phyloP scores from a whole-genome alignment of 345 rosid species.

The Hibiscus mutabilis region DNA sequence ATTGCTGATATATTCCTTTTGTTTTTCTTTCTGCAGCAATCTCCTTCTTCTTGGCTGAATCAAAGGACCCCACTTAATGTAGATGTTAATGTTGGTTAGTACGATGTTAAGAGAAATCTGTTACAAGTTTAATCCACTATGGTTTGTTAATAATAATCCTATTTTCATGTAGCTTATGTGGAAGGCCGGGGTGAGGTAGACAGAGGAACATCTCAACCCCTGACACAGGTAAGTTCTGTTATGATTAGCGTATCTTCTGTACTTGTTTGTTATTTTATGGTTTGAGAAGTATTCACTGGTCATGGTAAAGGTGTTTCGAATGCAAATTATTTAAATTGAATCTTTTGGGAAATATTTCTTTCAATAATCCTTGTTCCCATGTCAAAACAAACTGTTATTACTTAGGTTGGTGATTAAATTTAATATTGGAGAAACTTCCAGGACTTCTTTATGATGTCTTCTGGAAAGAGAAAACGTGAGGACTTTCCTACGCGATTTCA shows the following conservation, averaged over 20 bases:
- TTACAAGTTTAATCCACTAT: slow-evolving; percentile 2
- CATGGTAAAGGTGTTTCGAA: not conserved
- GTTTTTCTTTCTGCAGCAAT: slow-evolving; percentile 39
- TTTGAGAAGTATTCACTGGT: slow-evolving; percentile 9
- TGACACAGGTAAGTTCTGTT: slow-evolving; percentile 59
- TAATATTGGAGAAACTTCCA: slow-evolving; percentile 32
- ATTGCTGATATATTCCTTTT: not conserved
- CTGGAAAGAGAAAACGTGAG: slow-evolving; percentile 95
- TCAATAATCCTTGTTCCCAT: slow-evolving; percentile 6
- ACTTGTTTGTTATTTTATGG: not conserved
- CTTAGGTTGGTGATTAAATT: slow-evolving; percentile 17
- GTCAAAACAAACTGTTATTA: slow-evolving; percentile 8
- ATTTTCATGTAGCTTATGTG: slow-evolving; percentile 59
- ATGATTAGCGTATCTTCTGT: slow-evolving; percentile 6
- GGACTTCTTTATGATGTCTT: slow-evolving; percentile 74
- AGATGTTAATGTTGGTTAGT: slow-evolving; percentile 97
- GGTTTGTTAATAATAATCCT: slow-evolving; percentile 12
- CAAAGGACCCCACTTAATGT: slow-evolving; percentile 60
- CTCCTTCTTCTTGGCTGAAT: slow-evolving; percentile 86
- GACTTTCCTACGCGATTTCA: slow-evolving; percentile 56
- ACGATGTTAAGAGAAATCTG: slow-evolving; percentile 1
- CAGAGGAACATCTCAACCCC: slow-evolving; percentile 65
- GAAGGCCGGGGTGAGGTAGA: slow-evolving; percentile 92
- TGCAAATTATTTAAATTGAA: not conserved
- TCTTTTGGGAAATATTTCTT: slow-evolving; percentile 5